Conservation (phyloP, 2,329 filamentous ascomycete genomes). For the Talaromyces sp. region DNA sequence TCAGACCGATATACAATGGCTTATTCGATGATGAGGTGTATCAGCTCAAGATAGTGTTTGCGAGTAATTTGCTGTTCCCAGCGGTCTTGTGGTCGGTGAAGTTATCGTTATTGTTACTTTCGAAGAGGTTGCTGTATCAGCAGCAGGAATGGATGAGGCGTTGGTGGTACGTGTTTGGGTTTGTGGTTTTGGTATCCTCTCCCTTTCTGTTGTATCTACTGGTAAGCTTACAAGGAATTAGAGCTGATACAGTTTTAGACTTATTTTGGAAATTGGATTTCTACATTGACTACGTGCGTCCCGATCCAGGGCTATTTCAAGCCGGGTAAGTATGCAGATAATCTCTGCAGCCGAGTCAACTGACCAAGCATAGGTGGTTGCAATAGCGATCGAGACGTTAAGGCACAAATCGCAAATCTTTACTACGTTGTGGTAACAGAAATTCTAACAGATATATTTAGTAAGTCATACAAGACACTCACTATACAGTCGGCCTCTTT, state of each 20-base stretch:
- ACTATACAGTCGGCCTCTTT: not conserved
- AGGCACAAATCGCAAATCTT: constrained; percentile 31
- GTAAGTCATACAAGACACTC: constrained; percentile 20
- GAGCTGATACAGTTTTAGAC: constrained; percentile 23
- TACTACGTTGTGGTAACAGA: constrained; percentile 36
- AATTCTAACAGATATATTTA: constrained; percentile 34
- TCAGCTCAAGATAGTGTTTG: constrained; percentile 38
- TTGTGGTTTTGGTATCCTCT: constrained; percentile 30
- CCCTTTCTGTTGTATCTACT: not conserved
- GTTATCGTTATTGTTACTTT: constrained; percentile 39
- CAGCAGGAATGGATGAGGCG: constrained; percentile 29
- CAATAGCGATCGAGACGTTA: constrained; percentile 25
- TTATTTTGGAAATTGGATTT: constrained; percentile 35
- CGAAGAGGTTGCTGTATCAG: constrained; percentile 35
- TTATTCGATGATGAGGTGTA: constrained; percentile 30
- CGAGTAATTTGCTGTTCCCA: constrained; percentile 38
- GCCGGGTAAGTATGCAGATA: constrained; percentile 18
- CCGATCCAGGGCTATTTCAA: constrained; percentile 37
- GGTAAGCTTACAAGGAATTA: not conserved
- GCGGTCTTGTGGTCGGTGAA: constrained; percentile 41
- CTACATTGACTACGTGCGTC: constrained; percentile 32
- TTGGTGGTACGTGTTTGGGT: constrained; percentile 37
- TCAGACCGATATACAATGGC: constrained; percentile 25
- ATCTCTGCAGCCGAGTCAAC: not conserved
- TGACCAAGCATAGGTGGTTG: constrained; percentile 22